Evolutionary conservation across 208 protist species (phyloP), one percentile per base, ranked within the genome.

Genomic region (Vickermania ingenoplastis): DNA sequence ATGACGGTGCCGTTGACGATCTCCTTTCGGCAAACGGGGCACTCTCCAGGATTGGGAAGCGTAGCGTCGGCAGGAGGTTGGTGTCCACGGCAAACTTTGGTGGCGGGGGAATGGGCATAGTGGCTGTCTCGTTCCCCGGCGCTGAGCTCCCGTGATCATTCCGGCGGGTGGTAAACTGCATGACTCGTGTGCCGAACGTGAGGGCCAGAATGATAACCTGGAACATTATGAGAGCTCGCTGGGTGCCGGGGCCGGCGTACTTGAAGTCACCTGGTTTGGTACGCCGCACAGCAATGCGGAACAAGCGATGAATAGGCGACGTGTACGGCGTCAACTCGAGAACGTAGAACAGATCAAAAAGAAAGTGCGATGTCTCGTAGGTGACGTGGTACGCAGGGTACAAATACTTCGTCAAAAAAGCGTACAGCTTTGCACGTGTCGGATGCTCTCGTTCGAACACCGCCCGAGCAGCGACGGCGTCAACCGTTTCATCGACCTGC

Each of bases 261-360:
- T 79, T 56, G 3, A 63, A 58, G 67, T 91, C 86, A 28, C 59
- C 64, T 2, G 26, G 17, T 2, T 71, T 84, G 4, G 61, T 67
- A 13, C 86, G 71, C 7, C 78, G 77, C 5, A 90, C 51, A 14
- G 58, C 74, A 45, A 90, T 79, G 29, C 75, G 66, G 59, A 80
- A 81, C 2, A 90, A 0, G 52, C 82, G 82, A 31, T 89, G 73
- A 52, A 61, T 57, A 23, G 66, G 69, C 3, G 72, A 73, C 1
- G 72, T 71, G 63, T 81, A 90, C 17, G 82, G 82, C 2, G 86
- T 92, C 53, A 81, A 41, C 69, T 89, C 86, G 14, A 87, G 57
- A 24, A 92, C 41, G 65, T 79, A 92, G 50, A 76, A 67, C 31
- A 90, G 27, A 24, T 73, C 54, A 55, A 69, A 92, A 1, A 81